A percentile compares a stretch with the other conserved stretches of the same genome.
Conservation (phyloP, 2,329 filamentous ascomycete species). For the Aspergillus sp. region DNA sequence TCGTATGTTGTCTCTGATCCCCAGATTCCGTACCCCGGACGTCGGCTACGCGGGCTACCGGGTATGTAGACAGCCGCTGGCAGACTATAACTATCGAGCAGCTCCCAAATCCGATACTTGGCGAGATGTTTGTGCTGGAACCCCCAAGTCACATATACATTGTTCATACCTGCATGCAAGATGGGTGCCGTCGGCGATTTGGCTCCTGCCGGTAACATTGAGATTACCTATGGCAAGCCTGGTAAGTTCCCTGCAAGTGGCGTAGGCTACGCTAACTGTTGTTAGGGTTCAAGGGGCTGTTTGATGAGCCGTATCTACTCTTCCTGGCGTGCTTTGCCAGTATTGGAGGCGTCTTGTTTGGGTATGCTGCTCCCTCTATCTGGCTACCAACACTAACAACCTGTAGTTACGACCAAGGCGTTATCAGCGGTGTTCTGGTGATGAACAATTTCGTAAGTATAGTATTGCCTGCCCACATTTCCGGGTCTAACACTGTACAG, state of each 20-base stretch:
- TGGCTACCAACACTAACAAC: too few species aligned
- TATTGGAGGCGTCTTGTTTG: not conserved
- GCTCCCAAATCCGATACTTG: too few species aligned
- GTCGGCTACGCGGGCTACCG: not conserved
- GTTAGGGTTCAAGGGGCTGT: not conserved
- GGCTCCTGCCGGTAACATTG: not conserved
- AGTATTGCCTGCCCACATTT: not conserved
- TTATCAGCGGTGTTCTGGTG: not conserved
- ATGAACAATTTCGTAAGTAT: not conserved
- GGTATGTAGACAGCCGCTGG: too few species aligned
- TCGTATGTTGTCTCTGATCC: not conserved
- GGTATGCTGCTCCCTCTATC: not conserved
- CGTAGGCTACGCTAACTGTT: not conserved
- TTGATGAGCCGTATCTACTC: not conserved
- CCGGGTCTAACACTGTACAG: not conserved
- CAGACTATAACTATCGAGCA: too few species aligned
- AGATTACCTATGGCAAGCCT: not conserved
- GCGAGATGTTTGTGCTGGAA: too few species aligned
- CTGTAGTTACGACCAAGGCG: not conserved
- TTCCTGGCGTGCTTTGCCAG: not conserved
- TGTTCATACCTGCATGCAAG: not conserved
- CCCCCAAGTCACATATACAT: too few species aligned
- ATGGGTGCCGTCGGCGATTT: not conserved
- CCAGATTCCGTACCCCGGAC: not conserved
- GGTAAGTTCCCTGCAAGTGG: not conserved